Evolutionary conservation across 148 eudicot species (phyloP), one percentile per base, ranked within the genome.

Genomic region (Pouteria glomerata): DNA sequence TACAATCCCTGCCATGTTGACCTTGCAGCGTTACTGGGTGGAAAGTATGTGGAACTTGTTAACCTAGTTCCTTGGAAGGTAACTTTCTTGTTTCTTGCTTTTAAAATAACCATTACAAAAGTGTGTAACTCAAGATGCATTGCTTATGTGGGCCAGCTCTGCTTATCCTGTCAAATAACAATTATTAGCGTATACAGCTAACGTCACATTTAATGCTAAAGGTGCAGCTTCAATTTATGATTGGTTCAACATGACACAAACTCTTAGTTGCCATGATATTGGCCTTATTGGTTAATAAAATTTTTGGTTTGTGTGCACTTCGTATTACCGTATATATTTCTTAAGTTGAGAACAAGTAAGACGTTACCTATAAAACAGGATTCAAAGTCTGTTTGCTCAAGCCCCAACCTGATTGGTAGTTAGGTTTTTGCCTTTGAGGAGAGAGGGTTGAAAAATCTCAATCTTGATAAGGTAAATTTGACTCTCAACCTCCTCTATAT

Each of bases 31-130:
- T 72, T 89, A 72, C 82, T 96, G 75, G 88, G 89, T 71, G 97
- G 99, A 65, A 95, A 92, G 79, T 95, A 89, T 77, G 96, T 89
- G 78, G 99, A 95, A 74, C 91, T 95, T 76, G 92, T 92, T 42
- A 95, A 95, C 82, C 82, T 91, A 23, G 87, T 91, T 77, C 93
- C 91, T 57, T 95, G 97, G 99, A 95, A 89, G 99, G 99, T 95
- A 85, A 77, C 51, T 57, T 19, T 24, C 13, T 37, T 13, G 37
- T 11, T 45, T 44, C 8, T 19, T 48, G 26, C 21, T 68, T 68
- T 41, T 24, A 39, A 41, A 63, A 44, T 29, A 62, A 0, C 6
- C 2, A 0, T 62, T 62, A 35, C 12, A 24, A 63, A 63, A 41
- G 31, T 35, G 45, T 61, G 34, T 61, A n/a, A 27, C 45, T n/a